Base-by-base conservation (phyloP, 495 filamentous ascomycete species). In the Hypoxylon fuscum region DNA sequence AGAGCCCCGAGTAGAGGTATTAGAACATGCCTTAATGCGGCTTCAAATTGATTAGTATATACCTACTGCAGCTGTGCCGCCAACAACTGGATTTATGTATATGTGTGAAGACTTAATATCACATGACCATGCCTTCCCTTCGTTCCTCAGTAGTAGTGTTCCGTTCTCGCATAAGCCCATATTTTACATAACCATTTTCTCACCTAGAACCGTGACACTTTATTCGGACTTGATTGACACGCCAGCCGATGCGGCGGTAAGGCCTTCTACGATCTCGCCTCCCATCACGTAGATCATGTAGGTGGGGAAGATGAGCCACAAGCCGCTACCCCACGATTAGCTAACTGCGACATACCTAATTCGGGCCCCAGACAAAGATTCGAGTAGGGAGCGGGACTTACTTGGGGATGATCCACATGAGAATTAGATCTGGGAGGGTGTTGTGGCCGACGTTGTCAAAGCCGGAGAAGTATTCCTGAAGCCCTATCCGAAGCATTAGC, bases 401-500 rank as follows among this genome's bases (percentile, higher is more conserved):
- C 90, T 94, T 96, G 18, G 89, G 89, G 61, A 94, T 83, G 22
- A 93, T 87, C 88, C 88, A 96, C 4, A 89, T 59, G 21, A 88
- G 74, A 32, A 93, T 55, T 23, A 95, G 72, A 20, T 82, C 78
- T 6, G 66, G 53, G 14, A 75, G 37, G 47, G 75, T 74, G 64
- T 96, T 96, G 59, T 96, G 92, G 2, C 90, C 88, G 56, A 94
- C 88, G 62, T 93, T 89, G 34, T 83, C 81, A 63, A 89, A 97
- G 31, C 84, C 89, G 4, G 88, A 90, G 73, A 82, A 93, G 40
- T 82, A 79, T 72, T 96, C 93, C 62, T 90, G 90, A 27, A 93
- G 69, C 85, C 84, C 91, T 94, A 31, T 43, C 18, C 14, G 17
- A 63, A 62, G 32, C 23, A 23, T 59, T 59, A 42, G 44, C 18